These are phyloP conservation scores for Lactarius trivialis DNA, from an alignment of 768 basidiomycete genomes.

Conservation along the genomic window DNA sequence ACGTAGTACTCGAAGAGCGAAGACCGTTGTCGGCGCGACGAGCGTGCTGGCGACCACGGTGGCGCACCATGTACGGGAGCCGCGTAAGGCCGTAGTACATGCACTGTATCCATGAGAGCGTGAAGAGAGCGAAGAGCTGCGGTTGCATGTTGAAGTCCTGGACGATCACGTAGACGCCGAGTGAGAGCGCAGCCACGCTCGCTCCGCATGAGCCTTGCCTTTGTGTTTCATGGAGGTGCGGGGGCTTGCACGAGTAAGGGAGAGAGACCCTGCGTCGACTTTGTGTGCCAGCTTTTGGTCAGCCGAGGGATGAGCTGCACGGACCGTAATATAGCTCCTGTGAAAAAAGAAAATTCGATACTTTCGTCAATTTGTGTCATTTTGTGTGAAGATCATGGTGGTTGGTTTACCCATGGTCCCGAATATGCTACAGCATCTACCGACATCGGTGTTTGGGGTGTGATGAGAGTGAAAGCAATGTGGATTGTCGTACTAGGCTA, in stretches of 20 bases:
- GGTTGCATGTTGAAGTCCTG: constrained; percentile 65
- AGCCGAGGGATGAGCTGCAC: constrained; percentile 64
- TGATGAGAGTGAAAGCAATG: too few relatives aligned
- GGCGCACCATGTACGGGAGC: constrained; percentile 25
- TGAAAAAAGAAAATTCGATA: too few relatives aligned
- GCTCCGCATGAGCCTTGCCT: constrained; percentile 67
- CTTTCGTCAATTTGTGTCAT: too few relatives aligned
- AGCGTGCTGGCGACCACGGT: too few relatives aligned
- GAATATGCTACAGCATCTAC: constrained; percentile 50
- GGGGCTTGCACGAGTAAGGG: constrained; percentile 53
- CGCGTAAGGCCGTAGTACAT: constrained; percentile 53
- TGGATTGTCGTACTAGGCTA: too few relatives aligned
- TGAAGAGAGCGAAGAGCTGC: constrained; percentile 55
- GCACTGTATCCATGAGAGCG: constrained; percentile 68
- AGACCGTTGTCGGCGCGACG: too few relatives aligned
- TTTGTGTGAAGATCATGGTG: too few relatives aligned
- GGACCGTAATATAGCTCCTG: constrained; percentile 63
- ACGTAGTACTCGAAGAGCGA: too few relatives aligned
- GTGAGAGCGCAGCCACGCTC: constrained; percentile 45
- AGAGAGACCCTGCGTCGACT: constrained; percentile 65
- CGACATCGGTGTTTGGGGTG: too few relatives aligned
- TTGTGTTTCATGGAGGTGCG: too few relatives aligned
- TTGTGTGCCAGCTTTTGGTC: constrained; percentile 62
- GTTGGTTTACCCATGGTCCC: constrained; percentile 46
- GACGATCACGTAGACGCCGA: constrained; percentile 62